These are phyloP conservation scores for Xylaria polymorpha DNA, from an alignment of 2,329 filamentous ascomycete genomes.

Conservation along the genomic window DNA sequence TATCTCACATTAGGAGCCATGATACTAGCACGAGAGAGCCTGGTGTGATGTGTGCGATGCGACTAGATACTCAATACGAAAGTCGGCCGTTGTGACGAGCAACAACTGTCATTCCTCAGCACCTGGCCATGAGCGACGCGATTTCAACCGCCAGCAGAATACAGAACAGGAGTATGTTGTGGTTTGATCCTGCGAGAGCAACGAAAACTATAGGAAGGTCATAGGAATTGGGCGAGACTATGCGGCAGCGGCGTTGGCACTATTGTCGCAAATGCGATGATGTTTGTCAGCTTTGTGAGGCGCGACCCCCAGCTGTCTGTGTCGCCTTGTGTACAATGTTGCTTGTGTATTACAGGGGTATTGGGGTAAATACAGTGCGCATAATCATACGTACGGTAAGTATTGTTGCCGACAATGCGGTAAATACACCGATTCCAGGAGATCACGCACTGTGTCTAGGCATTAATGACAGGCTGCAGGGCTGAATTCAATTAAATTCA, in stretches of 20 bases:
- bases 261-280: constrained; percentile 29
- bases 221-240: not conserved
- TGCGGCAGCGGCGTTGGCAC: not conserved
- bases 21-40: not conserved
- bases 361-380: too few relatives aligned
- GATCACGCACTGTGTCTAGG: not conserved
- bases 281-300: constrained; percentile 9
- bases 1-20: constrained; percentile 47
- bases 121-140: not conserved
- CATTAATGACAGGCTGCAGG: not conserved
- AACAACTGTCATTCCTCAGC: not conserved
- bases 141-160: constrained; percentile 2
- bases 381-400: not conserved
- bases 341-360: too few relatives aligned
- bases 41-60: constrained; percentile 10
- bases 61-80: constrained; percentile 17
- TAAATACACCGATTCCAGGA: not conserved
- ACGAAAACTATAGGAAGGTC: not conserved
- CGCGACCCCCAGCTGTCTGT: not conserved
- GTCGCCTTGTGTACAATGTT: not conserved
- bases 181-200: not conserved
- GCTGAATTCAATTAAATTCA: not conserved
- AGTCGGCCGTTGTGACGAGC: constrained; percentile 5
- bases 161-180: not conserved
- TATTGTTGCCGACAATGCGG: too few relatives aligned